Conservation (phyloP, 768 basidiomycete genomes). For the Filobasidium floriforme region DNA sequence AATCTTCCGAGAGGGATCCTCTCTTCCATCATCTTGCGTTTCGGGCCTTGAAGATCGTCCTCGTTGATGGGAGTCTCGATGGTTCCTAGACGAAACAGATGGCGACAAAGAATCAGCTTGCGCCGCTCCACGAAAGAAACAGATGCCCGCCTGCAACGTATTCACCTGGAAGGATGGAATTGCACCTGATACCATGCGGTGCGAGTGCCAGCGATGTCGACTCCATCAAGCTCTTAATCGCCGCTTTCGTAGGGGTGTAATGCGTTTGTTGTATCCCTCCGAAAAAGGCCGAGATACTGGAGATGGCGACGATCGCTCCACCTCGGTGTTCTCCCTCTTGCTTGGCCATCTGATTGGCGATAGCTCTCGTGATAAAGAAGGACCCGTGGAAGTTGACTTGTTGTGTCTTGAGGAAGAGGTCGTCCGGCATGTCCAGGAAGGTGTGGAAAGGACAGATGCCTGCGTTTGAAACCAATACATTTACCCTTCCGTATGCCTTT, state of each 20-base stretch:
- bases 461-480: slow-evolving; percentile 55
- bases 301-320: slow-evolving; percentile 66
- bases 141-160: neutral
- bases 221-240: slow-evolving; percentile 69
- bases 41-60: slow-evolving; percentile 60
- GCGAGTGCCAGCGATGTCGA: slow-evolving; percentile 68
- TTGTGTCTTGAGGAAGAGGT: slow-evolving; percentile 59
- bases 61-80: slow-evolving; percentile 71
- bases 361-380: slow-evolving; percentile 57
- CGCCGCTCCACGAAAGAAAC: neutral
- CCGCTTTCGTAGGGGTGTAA: slow-evolving; percentile 74
- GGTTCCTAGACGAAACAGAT: slow-evolving; percentile 51
- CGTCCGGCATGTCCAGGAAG: slow-evolving; percentile 61
- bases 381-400: slow-evolving; percentile 69
- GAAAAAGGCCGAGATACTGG: slow-evolving; percentile 70
- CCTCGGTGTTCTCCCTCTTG: slow-evolving; percentile 52
- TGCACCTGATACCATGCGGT: slow-evolving; percentile 64
- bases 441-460: slow-evolving; percentile 72
- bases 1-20: slow-evolving; percentile 62
- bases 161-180: slow-evolving; percentile 51
- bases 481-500: slow-evolving; percentile 57
- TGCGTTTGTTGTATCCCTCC: slow-evolving; percentile 70
- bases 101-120: neutral
- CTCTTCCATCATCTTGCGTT: slow-evolving; percentile 58
- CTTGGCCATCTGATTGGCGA: slow-evolving; percentile 64